Percentiles rank a stretch among this genome's conserved stretches.
phyloP scores from a whole-genome alignment of 805 yeast genomes.

The Candida cerambycidarum region DNA sequence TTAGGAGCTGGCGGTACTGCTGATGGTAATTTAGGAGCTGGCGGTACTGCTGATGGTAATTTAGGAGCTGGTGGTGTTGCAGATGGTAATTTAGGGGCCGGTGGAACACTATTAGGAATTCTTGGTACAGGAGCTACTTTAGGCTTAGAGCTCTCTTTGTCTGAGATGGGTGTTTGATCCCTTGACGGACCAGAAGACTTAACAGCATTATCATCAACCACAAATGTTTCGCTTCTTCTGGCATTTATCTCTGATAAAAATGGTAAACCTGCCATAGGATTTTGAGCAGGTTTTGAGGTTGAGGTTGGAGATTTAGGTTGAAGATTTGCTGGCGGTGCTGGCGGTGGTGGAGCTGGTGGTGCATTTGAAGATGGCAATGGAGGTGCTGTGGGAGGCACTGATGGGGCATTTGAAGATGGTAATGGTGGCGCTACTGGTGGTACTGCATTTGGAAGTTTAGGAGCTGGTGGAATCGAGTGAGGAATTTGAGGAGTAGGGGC shows the following conservation, averaged over 20 bases:
- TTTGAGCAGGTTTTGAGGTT: conserved; percentile 16
- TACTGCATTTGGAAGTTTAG: conserved; percentile 19
- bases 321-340: conserved; percentile 17
- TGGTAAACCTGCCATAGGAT: conserved; percentile 41
- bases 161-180: conserved; percentile 6
- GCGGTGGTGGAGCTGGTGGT: conserved; percentile 19
- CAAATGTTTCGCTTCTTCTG: conserved; percentile 51
- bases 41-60: conserved; percentile 5
- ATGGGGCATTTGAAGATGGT: conserved; percentile 11
- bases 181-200: conserved; percentile 14
- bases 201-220: conserved; percentile 36
- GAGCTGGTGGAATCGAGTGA: conserved; percentile 15
- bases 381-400: conserved; percentile 8
- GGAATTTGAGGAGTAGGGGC: conserved; percentile 17
- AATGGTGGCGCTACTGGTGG: conserved; percentile 13
- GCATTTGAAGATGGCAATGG: conserved; percentile 14
- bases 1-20: conserved; percentile 14
- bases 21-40: conserved; percentile 23
- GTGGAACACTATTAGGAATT: conserved; percentile 14
- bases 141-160: too few species aligned
- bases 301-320: conserved; percentile 15
- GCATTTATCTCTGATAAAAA: conserved; percentile 59
- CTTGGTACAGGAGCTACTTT: conserved; percentile 17
- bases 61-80: conserved; percentile 16
- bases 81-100: conserved; percentile 15